A percentile compares a stretch with the other conserved stretches of the same genome.
These are phyloP conservation scores for Coleophoma crateriformis DNA, from an alignment of 2,329 filamentous ascomycete species.

Conservation along the genomic window DNA sequence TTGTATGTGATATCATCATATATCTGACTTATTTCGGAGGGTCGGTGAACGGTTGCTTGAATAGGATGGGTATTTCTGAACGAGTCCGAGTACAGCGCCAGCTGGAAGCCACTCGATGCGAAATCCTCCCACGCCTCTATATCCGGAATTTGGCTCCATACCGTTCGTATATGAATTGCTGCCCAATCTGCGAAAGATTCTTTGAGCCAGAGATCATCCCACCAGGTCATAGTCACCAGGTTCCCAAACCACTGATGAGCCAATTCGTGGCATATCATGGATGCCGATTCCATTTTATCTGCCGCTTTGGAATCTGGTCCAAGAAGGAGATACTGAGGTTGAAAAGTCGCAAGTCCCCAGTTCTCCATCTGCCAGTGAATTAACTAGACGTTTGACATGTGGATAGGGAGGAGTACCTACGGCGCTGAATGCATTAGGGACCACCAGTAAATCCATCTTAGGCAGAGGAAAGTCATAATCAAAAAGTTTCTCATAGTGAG, in stretches of 20 bases:
- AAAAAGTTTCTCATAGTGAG: conserved; percentile 67
- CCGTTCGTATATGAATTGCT: conserved; percentile 2
- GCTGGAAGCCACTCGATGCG: conserved; percentile 6
- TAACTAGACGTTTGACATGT: too few relatives aligned
- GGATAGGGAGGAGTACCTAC: too few relatives aligned
- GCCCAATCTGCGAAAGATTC: conserved; percentile 68
- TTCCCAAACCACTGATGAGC: conserved; percentile 75
- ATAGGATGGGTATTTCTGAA: conserved; percentile 9
- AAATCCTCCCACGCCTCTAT: conserved; percentile 9
- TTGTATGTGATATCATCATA: conserved; percentile 71
- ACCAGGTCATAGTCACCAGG: conserved; percentile 70
- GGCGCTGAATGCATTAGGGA: conserved; percentile 63
- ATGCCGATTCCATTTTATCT: background rate
- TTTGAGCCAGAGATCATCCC: conserved; percentile 70
- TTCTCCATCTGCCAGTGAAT: conserved; percentile 53
- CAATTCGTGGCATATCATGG: conserved; percentile 63
- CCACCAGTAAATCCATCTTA: conserved; percentile 72
- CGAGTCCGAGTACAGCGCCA: conserved; percentile 8
- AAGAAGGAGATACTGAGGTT: conserved; percentile 59
- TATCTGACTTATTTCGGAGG: conserved; percentile 53
- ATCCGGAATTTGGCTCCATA: conserved; percentile 1
- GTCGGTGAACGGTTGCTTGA: conserved; percentile 5
- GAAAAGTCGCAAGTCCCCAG: conserved; percentile 67
- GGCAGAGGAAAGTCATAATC: conserved; percentile 61
- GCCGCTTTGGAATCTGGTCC: conserved; percentile 50